Evolutionary conservation across 2,329 filamentous ascomycete genomes (phyloP), one percentile per base, ranked within the genome.

Genomic region (Helicocarpus griseus): DNA sequence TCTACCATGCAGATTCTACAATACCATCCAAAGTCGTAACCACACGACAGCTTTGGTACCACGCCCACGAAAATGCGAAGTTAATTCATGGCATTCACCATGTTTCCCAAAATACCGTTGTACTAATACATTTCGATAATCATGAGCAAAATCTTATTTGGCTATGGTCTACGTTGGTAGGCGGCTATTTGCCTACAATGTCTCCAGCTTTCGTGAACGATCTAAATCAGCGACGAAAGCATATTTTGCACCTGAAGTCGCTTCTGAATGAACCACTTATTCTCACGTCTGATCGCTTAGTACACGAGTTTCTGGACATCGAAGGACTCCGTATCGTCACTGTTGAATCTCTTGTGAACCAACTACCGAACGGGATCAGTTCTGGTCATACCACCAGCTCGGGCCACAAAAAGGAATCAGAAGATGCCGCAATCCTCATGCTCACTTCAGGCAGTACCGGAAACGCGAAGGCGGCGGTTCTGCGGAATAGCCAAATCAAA

Each of bases 371-470:
- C n/a, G 36, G 21, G 7, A 11, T 36, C 31, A 33, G 35, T 35
- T 6, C 7, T 36, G 41, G 6, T 35, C 22, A 5, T 8, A 48
- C 26, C 41, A 28, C 47, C 2, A 51, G n/a, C 43, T 31, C 35
- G 56, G 45, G 55, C 52, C 6, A 45, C 21, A 14, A 17, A 44
- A 58, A 54, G 28, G 8, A 7, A 21, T 9, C 45, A 11, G 48
- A 55, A n/a, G 56, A 58, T 13, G 33, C 62, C 1, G 69, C 69
- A 3, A 57, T 67, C 1, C 60, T 77, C 2, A 76, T 79, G 73
- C 63, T 80, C 3, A 80, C 77, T 1, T 79, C 76, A 1, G 77
- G 77, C 2, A 75, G 70, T 55, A 76, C 73, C 17, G 76, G 76
- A 1, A 69, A 72, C 48, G 64, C 73, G 3, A 80, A 80, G 58